Evolutionary conservation across 768 basidiomycete genomes (phyloP), one percentile per base, ranked within the genome.

Genomic region (Xanthoconium purpureum): DNA sequence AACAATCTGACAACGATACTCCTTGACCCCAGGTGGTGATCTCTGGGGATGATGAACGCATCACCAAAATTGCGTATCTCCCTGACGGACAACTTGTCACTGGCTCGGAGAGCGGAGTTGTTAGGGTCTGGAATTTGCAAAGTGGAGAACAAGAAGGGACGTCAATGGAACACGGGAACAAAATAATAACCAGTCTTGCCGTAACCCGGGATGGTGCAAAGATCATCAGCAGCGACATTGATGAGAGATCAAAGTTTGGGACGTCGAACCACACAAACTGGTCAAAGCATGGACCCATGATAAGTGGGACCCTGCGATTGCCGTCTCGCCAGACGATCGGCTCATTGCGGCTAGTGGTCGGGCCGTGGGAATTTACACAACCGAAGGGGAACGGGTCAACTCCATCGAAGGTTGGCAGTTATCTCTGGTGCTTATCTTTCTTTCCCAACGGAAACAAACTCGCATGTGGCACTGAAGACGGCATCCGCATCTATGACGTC

Each of bases 61-160:
- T 24, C 24, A 24, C 24, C 24, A 2, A 24, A 24, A 24, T 62
- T 7, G 33, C 24, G n/a, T 62, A 17, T 29, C 43, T 62, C 32
- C 60, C 29, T 10, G 61, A 49, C 5, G 56, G 59, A 28, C 40
- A 14, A 32, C 60, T 62, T n/a, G 55, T 49, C 12, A 53, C 50
- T 12, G 20, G 50, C 18, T 60, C 14, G 5, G 0, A 28, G 24
- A 35, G 52, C 5, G 30, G 44, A 11, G 18, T 6, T 13, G 11
- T 47, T 1, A 38, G 13, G 9, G 5, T 56, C 14, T 63, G 54
- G 57, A 30, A 56, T 42, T 17, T 59, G 15, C 54, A 53, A 37
- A 50, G 12, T 18, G 61, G 61, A 3, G 9, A 37, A 15, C 54
- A 59, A 37, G 54, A 35, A 35, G 61, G 50, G 33, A 20, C 6